A percentile compares a stretch with the other conserved stretches of the same genome.
Conservation (phyloP, 257 asterid species). For the Salvia rosmarinus region DNA sequence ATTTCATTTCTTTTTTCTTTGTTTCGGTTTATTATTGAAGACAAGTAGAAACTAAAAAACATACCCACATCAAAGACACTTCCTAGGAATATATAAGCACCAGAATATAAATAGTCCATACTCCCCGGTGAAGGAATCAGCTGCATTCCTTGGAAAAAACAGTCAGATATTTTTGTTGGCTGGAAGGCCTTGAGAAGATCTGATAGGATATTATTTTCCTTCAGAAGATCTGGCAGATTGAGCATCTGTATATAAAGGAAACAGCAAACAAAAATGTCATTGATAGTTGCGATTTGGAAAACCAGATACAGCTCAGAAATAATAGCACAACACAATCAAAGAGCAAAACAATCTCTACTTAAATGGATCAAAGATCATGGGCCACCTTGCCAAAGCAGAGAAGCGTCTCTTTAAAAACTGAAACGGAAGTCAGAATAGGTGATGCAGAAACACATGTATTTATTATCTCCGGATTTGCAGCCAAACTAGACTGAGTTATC, state of each 20-base stretch:
- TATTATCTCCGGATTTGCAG: slow-evolving; percentile 61
- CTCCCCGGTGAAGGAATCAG: slow-evolving; percentile 63
- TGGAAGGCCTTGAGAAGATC: slow-evolving; percentile 77
- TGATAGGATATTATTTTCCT: slow-evolving; percentile 53
- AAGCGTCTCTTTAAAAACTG: slow-evolving; percentile 68
- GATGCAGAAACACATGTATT: slow-evolving; percentile 48
- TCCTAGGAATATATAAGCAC: slow-evolving; percentile 67
- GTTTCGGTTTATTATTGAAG: slow-evolving; percentile 10
- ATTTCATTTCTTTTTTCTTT: slow-evolving; percentile 11
- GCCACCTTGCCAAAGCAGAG: slow-evolving; percentile 85
- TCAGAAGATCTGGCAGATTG: slow-evolving; percentile 59
- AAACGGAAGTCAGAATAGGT: slow-evolving; percentile 49
- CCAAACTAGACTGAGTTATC: slow-evolving; percentile 60
- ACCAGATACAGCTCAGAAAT: slow-evolving; percentile 19
- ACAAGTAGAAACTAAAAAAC: slow-evolving; percentile 34
- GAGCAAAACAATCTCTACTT: neutral
- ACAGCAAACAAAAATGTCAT: slow-evolving; percentile 25
- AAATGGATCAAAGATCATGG: slow-evolving; percentile 17
- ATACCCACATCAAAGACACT: slow-evolving; percentile 64
- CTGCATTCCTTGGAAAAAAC: slow-evolving; percentile 61
- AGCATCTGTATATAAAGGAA: slow-evolving; percentile 53
- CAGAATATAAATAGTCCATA: slow-evolving; percentile 63
- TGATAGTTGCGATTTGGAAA: slow-evolving; percentile 16
- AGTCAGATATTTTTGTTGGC: slow-evolving; percentile 51
- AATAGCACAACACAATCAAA: neutral